These are phyloP conservation scores for Copromyces sp. DNA, from an alignment of 495 filamentous ascomycete genomes.

Conservation along the genomic window DNA sequence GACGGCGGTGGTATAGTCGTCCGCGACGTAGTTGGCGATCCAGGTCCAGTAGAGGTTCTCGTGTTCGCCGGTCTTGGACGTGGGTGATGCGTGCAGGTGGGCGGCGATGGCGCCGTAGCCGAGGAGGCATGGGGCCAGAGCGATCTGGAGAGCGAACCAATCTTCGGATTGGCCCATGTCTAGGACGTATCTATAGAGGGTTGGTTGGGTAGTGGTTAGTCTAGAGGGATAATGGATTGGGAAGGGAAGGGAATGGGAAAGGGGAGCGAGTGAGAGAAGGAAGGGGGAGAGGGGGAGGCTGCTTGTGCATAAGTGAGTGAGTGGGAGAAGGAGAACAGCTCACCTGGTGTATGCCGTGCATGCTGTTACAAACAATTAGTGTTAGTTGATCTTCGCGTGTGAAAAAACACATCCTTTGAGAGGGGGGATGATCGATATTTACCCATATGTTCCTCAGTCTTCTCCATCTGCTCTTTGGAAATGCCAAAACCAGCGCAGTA, in stretches of 20 bases:
- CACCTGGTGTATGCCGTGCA: conserved; percentile 61
- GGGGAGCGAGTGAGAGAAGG: not conserved
- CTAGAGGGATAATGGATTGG: not conserved
- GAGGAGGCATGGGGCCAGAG: conserved; percentile 74
- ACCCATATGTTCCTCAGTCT: conserved; percentile 64
- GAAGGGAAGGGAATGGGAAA: not conserved
- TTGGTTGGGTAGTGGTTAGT: not conserved
- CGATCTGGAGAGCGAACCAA: conserved; percentile 72
- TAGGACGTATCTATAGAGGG: conserved; percentile 57
- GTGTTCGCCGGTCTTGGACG: conserved; percentile 46
- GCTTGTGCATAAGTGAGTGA: not conserved
- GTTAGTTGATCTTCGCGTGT: not conserved
- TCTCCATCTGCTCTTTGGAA: conserved; percentile 62
- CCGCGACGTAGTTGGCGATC: conserved; percentile 76
- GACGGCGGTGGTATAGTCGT: conserved; percentile 65
- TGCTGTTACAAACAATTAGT: conserved; percentile 26
- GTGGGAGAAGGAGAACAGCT: not conserved
- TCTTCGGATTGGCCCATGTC: conserved; percentile 82
- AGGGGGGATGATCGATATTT: conserved; percentile 9
- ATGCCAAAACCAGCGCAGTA: conserved; percentile 77
- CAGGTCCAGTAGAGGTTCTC: conserved; percentile 82
- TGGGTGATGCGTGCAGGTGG: conserved; percentile 47
- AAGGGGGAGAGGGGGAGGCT: not conserved
- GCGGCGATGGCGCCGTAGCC: conserved; percentile 74
- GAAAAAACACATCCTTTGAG: too few relatives aligned